phyloP scores from a whole-genome alignment of 75 land plant species.

The Pinus albicaulis region DNA sequence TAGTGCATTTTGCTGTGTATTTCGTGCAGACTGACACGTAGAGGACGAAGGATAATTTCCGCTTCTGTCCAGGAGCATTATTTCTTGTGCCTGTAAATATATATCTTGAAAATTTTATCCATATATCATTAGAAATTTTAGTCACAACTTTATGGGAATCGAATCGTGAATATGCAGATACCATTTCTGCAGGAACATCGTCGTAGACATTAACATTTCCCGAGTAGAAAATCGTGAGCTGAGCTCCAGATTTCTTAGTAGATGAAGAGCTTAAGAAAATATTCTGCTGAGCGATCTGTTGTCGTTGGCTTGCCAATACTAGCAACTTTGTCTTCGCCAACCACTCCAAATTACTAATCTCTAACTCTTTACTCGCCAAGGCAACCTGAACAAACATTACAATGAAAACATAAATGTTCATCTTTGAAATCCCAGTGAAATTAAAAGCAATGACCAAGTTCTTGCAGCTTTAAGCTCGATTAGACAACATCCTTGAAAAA shows the following conservation, averaged over 20 bases:
- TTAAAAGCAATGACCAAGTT: too few relatives aligned
- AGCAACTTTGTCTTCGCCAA: background rate
- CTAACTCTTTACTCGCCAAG: too few relatives aligned
- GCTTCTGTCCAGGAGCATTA: slow-evolving; percentile 24
- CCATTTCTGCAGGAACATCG: slow-evolving; percentile 27
- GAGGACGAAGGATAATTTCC: background rate
- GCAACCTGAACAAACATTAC: background rate
- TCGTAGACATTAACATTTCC: slow-evolving; percentile 53
- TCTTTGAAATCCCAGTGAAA: too few relatives aligned
- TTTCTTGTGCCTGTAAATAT: slow-evolving; percentile 17
- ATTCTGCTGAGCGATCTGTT: background rate
- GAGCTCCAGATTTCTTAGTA: background rate
- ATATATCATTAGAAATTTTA: background rate
- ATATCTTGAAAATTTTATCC: background rate
- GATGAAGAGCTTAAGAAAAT: too few relatives aligned
- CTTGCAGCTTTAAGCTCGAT: too few relatives aligned
- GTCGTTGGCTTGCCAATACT: background rate
- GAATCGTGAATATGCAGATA: background rate
- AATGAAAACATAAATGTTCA: too few relatives aligned
- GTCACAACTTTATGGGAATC: background rate
- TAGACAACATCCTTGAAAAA: too few relatives aligned
- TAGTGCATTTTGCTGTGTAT: too few relatives aligned
- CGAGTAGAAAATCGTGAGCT: slow-evolving; percentile 51
- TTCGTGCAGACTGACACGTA: too few relatives aligned
- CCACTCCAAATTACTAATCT: background rate